phyloP scores from a whole-genome alignment of 2,329 filamentous ascomycete genomes.

The Talaromyces marneffei region DNA sequence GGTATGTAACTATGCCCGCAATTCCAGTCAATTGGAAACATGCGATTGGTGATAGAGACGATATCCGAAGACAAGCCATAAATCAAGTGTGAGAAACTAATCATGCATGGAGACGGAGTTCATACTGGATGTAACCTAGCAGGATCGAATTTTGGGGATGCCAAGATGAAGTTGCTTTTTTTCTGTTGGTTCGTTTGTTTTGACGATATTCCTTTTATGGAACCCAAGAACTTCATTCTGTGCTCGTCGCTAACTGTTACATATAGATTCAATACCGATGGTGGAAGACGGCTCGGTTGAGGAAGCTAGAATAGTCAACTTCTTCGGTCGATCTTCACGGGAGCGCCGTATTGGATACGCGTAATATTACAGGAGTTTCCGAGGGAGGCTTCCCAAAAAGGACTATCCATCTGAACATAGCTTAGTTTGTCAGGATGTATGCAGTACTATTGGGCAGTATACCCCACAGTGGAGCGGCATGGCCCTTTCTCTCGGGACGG shows the following conservation, averaged over 20 bases:
- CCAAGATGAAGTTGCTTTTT: not conserved
- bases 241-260: too few species aligned
- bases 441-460: not conserved
- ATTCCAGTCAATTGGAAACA: not conserved
- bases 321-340: not conserved
- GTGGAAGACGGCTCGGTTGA: not conserved
- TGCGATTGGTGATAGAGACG: not conserved
- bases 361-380: not conserved
- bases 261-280: too few species aligned
- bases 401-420: not conserved
- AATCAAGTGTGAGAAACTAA: not conserved
- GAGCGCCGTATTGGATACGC: not conserved
- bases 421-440: not conserved
- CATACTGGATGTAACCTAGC: not conserved
- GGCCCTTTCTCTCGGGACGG: conserved; percentile 12
- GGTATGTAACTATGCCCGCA: too few species aligned
- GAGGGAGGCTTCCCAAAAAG: not conserved
- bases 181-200: not conserved
- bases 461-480: not conserved
- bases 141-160: not conserved
- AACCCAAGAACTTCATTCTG: too few species aligned
- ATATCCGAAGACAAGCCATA: not conserved
- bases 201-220: not conserved
- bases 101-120: not conserved
- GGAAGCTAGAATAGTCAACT: not conserved